Evolutionary conservation across 208 protist species (phyloP).

Genomic region (Wallacemonas collosoma): DNA sequence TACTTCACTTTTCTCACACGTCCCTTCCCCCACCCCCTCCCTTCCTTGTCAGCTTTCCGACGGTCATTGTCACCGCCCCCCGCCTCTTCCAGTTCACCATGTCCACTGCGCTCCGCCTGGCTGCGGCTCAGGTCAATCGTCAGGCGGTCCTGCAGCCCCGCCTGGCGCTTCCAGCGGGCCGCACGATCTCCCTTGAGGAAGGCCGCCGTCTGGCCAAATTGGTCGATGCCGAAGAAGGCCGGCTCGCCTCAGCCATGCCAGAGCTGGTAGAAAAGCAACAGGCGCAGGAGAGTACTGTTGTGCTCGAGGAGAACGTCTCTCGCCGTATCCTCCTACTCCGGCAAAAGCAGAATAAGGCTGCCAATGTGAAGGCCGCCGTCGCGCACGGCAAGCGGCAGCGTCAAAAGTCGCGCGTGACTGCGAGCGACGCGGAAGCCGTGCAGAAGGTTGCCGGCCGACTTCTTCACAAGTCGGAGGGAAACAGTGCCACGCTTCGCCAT

Average conservation of each 20-base stretch:
- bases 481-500: slow-evolving; percentile 28
- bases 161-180: slow-evolving; percentile 63
- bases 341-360: slow-evolving; percentile 61
- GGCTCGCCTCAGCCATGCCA: slow-evolving; percentile 19
- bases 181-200: slow-evolving; percentile 78
- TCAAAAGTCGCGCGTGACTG: slow-evolving; percentile 28
- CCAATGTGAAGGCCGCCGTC: slow-evolving; percentile 71
- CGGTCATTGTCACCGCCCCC: too few species aligned
- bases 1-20: background rate
- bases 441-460: slow-evolving; percentile 42
- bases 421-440: slow-evolving; percentile 38
- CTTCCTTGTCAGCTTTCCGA: background rate
- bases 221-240: slow-evolving; percentile 58
- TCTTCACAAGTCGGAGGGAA: slow-evolving; percentile 36
- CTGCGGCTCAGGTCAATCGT: slow-evolving; percentile 62
- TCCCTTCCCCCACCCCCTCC: background rate
- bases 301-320: slow-evolving; percentile 73
- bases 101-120: slow-evolving; percentile 28
- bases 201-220: slow-evolving; percentile 70
- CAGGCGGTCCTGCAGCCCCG: slow-evolving; percentile 77
- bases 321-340: slow-evolving; percentile 71
- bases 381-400: slow-evolving; percentile 52
- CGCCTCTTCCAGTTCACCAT: background rate
- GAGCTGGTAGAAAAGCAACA: slow-evolving; percentile 31
- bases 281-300: slow-evolving; percentile 35